Evolutionary conservation across 805 yeast species (phyloP).

Genomic region (Cyberlindnera suaveolens): DNA sequence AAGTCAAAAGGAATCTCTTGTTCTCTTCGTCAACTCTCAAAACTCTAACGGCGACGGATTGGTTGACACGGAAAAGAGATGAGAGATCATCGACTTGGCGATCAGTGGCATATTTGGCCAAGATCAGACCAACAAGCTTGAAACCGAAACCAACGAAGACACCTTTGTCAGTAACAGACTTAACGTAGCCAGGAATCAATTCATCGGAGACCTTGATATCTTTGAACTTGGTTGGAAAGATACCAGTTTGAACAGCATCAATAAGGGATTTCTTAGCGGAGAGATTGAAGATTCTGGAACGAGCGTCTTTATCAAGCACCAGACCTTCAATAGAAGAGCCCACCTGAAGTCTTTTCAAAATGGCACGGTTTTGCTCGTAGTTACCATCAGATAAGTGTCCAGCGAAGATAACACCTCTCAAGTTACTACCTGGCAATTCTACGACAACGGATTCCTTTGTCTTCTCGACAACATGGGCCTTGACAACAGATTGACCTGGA

Average conservation of each 20-base stretch:
- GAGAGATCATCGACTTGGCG: slow-evolving; percentile 47
- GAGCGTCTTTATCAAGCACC: slow-evolving; percentile 59
- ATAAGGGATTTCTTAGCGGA: slow-evolving; percentile 64
- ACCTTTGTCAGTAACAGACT: slow-evolving; percentile 73
- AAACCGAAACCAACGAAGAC: slow-evolving; percentile 79
- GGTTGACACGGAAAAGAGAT: slow-evolving; percentile 51
- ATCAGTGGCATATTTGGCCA: slow-evolving; percentile 63
- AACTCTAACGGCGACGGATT: slow-evolving; percentile 66
- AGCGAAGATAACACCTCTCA: slow-evolving; percentile 65
- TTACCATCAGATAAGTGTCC: slow-evolving; percentile 78
- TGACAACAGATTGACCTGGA: slow-evolving; percentile 57
- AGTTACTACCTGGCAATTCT: slow-evolving; percentile 40
- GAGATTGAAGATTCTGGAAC: slow-evolving; percentile 53
- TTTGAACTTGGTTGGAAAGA: slow-evolving; percentile 52
- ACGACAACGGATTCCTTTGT: slow-evolving; percentile 67
- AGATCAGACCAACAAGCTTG: slow-evolving; percentile 74
- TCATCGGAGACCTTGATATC: slow-evolving; percentile 48
- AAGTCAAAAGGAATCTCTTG: slow-evolving; percentile 62
- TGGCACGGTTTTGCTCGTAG: slow-evolving; percentile 63
- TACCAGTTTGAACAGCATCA: slow-evolving; percentile 47
- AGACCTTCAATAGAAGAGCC: slow-evolving; percentile 58
- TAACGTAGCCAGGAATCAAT: slow-evolving; percentile 65
- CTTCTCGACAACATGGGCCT: slow-evolving; percentile 63
- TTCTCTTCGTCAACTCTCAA: slow-evolving; percentile 62
- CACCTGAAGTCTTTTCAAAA: slow-evolving; percentile 52